These are phyloP conservation scores for Ceriops decandra DNA, from an alignment of 345 rosid species.

Conservation along the genomic window DNA sequence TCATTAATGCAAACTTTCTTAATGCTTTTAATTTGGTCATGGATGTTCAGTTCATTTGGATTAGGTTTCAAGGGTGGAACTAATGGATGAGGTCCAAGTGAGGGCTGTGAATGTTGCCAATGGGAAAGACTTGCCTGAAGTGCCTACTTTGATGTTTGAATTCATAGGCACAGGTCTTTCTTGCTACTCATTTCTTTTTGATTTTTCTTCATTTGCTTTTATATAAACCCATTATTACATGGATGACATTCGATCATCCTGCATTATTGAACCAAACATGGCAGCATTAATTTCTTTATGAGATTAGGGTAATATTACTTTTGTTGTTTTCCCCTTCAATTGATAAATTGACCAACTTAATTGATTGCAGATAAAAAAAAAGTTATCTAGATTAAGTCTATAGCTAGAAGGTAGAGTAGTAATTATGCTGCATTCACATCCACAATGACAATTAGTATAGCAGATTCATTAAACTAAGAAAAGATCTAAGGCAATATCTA, in stretches of 20 bases:
- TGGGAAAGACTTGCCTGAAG: slow-evolving; percentile 69
- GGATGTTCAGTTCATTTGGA: slow-evolving; percentile 13
- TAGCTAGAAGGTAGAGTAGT: neutral
- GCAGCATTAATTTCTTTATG: too few relatives aligned
- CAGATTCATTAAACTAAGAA: neutral
- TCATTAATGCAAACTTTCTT: slow-evolving; percentile 17
- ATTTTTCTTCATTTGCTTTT: neutral
- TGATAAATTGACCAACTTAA: neutral
- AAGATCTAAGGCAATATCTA: neutral
- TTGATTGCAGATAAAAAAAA: neutral
- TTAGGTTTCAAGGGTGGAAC: slow-evolving; percentile 87
- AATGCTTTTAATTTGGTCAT: slow-evolving; percentile 15
- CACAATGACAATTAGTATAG: neutral
- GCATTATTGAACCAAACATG: too few relatives aligned
- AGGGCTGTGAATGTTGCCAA: slow-evolving; percentile 85
- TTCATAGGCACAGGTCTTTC: slow-evolving; percentile 74
- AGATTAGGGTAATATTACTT: too few relatives aligned
- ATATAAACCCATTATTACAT: too few relatives aligned
- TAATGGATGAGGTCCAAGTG: slow-evolving; percentile 84
- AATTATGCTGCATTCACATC: neutral
- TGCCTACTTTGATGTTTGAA: slow-evolving; percentile 92
- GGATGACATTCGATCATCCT: too few relatives aligned
- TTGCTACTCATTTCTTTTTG: neutral
- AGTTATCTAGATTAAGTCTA: neutral
- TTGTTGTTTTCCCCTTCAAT: neutral